phyloP scores from a whole-genome alignment of 1,284 basidiomycete species.

The Lignosus rhinocerotis region DNA sequence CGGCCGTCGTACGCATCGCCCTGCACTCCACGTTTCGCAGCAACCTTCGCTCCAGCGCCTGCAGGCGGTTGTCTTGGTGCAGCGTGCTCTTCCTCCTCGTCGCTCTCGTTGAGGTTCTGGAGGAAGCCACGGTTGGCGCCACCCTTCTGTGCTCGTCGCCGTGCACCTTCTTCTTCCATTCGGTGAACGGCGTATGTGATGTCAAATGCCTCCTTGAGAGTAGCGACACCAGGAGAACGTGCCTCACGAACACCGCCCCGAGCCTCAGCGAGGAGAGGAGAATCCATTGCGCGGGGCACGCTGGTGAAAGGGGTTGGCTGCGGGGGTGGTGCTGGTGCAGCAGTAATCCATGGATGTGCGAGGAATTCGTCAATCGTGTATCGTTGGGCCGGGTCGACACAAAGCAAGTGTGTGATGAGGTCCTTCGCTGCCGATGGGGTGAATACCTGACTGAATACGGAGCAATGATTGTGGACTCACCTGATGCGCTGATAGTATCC shows the following conservation, averaged over 20 bases:
- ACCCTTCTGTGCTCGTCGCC: conserved; percentile 79
- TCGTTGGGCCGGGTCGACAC: conserved; percentile 92
- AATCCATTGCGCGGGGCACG: conserved; percentile 72
- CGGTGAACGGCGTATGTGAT: conserved; percentile 99
- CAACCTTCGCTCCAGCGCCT: conserved; percentile 38
- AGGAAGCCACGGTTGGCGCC: conserved; percentile 83
- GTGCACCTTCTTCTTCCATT: conserved; percentile 97
- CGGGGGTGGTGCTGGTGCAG: conserved; percentile 59
- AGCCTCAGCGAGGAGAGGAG: conserved; percentile 83
- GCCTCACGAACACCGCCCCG: conserved; percentile 83
- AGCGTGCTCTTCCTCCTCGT: conserved; percentile 70
- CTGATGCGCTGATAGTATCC: conserved; percentile 90
- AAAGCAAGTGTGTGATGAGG: conserved; percentile 91
- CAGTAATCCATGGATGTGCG: conserved; percentile 93
- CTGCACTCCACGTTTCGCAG: conserved; percentile 41
- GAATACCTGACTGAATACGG: conserved; percentile 15
- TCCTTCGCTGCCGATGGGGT: conserved; percentile 76
- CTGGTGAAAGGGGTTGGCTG: conserved; percentile 54
- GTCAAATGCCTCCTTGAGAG: conserved; percentile 98
- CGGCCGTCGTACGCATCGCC: conserved; percentile 58
- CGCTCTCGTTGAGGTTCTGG: conserved; percentile 89
- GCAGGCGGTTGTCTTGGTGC: conserved; percentile 30
- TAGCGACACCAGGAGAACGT: conserved; percentile 88
- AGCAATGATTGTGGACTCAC: conserved; percentile 42
- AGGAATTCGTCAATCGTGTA: conserved; percentile 99